Conservation (phyloP, 2,329 filamentous ascomycete species). For the Camillea tinctor region DNA sequence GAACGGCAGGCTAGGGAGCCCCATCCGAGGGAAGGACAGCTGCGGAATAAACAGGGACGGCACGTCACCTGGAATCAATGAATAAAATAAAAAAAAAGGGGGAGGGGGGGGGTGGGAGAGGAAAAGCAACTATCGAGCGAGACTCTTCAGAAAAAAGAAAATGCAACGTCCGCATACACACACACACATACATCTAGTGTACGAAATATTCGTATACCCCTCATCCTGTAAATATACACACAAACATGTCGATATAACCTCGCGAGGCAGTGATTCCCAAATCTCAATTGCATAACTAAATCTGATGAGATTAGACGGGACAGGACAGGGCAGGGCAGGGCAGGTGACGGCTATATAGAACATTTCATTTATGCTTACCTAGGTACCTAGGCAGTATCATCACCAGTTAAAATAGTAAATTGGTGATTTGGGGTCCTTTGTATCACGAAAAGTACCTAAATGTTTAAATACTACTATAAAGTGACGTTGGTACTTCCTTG, state of each 20-base stretch:
- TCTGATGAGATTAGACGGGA: too few species aligned
- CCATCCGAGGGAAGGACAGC: constrained; percentile 32
- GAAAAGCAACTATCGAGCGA: neutral
- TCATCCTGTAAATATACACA: neutral
- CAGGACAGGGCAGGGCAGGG: too few species aligned
- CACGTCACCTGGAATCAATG: constrained; percentile 41
- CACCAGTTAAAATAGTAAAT: neutral
- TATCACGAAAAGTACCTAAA: too few species aligned
- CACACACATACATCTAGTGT: too few species aligned
- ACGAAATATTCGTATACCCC: too few species aligned
- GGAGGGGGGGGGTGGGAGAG: neutral
- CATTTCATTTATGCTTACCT: too few species aligned
- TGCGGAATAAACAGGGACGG: constrained; percentile 43
- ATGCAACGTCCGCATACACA: too few species aligned
- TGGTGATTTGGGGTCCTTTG: too few species aligned
- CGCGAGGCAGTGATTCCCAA: neutral
- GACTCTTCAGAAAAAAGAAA: too few species aligned
- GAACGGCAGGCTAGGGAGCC: neutral
- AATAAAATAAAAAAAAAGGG: constrained; percentile 9
- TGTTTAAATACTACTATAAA: too few species aligned
- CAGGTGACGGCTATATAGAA: neutral
- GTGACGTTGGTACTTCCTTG: too few species aligned
- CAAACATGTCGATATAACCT: neutral
- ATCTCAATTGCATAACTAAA: neutral
- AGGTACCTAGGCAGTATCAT: neutral